Conservation (phyloP, 305 asterid species). For the Caryopteris hybrid region DNA sequence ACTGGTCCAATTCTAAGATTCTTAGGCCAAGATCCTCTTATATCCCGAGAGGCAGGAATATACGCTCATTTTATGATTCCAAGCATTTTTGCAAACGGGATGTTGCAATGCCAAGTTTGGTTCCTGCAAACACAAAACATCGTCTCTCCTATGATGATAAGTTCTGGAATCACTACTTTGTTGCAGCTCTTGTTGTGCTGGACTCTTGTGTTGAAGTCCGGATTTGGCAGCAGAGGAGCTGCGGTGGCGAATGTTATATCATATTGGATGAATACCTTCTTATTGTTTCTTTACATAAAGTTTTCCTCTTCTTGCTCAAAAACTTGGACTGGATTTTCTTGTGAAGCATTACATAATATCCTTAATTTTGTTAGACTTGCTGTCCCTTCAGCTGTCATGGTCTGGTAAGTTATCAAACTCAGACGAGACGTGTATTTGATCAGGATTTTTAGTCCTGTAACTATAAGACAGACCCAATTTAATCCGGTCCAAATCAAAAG, state of each 20-base stretch:
- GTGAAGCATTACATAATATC: constrained; percentile 49
- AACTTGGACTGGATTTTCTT: constrained; percentile 76
- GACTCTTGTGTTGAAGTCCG: constrained; percentile 59
- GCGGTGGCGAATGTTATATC: constrained; percentile 62
- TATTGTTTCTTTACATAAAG: constrained; percentile 49
- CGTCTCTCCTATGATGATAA: constrained; percentile 76
- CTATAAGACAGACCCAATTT: too few species aligned
- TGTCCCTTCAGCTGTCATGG: constrained; percentile 84
- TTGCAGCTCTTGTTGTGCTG: constrained; percentile 56
- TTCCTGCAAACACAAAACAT: constrained; percentile 71
- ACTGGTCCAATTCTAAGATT: constrained; percentile 50
- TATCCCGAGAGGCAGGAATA: constrained; percentile 63
- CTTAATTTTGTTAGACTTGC: constrained; percentile 54
- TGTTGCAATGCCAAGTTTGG: constrained; percentile 67
- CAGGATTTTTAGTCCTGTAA: too few species aligned
- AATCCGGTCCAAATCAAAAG: too few species aligned
- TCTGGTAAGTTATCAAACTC: constrained; percentile 39
- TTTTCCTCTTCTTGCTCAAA: constrained; percentile 54
- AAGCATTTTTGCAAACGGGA: constrained; percentile 50
- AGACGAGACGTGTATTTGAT: background rate
- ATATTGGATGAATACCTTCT: constrained; percentile 51
- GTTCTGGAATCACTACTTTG: constrained; percentile 53
- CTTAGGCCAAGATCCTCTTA: constrained; percentile 65
- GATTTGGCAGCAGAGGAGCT: constrained; percentile 71
- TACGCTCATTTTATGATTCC: constrained; percentile 73